These are phyloP conservation scores for Aspergillus aculeatinus DNA, from an alignment of 2,329 filamentous ascomycete genomes.

Conservation along the genomic window DNA sequence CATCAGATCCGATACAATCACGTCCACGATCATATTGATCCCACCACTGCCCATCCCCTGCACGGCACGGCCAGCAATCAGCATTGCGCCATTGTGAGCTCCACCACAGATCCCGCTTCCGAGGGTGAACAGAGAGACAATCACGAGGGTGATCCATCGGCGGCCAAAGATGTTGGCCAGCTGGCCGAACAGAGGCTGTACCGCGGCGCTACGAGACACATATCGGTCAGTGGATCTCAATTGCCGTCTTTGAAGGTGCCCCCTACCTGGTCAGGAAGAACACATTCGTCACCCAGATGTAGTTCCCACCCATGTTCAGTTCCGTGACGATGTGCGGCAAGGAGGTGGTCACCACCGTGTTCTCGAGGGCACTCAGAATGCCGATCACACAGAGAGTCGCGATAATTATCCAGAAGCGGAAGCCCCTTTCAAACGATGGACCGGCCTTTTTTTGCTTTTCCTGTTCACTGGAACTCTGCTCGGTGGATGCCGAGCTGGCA, in stretches of 20 bases:
- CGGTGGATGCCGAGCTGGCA: too few species aligned
- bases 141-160: slow-evolving; percentile 3
- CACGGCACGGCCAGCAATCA: slow-evolving; percentile 57
- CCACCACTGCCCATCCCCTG: slow-evolving; percentile 55
- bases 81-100: slow-evolving; percentile 43
- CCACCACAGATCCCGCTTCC: slow-evolving; percentile 56
- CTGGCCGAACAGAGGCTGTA: too few species aligned
- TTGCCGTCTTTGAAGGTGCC: too few species aligned
- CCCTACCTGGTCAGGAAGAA: background rate
- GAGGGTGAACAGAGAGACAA: slow-evolving; percentile 50
- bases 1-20: slow-evolving; percentile 49
- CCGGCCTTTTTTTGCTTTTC: too few species aligned
- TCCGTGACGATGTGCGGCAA: background rate
- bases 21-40: slow-evolving; percentile 42
- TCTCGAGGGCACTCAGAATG: too few species aligned
- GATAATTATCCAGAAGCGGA: too few species aligned
- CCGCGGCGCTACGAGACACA: too few species aligned
- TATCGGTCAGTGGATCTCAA: too few species aligned
- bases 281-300: background rate
- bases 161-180: too few species aligned
- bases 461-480: too few species aligned
- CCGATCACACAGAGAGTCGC: too few species aligned
- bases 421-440: too few species aligned
- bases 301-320: background rate
- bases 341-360: background rate